Conservation (phyloP, 495 filamentous ascomycete species). For the Hypoxylon perforatum region DNA sequence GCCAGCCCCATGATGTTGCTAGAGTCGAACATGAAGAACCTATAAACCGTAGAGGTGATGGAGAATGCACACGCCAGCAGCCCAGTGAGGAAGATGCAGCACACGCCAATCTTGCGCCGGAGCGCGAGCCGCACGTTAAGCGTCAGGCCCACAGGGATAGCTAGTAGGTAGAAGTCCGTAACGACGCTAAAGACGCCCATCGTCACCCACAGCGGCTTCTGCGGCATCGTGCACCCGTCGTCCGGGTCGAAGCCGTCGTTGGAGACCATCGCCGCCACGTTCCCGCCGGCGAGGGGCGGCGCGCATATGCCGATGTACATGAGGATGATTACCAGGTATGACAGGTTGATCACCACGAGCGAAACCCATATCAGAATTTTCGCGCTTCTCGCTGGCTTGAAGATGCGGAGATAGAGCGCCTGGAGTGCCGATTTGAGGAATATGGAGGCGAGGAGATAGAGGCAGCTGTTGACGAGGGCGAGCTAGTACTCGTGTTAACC, state of each 20-base stretch:
- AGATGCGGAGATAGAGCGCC: constrained; percentile 31
- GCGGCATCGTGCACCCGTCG: neutral
- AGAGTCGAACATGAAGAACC: neutral
- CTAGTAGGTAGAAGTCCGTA: constrained; percentile 32
- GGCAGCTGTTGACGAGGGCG: constrained; percentile 11
- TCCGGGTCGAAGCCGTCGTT: constrained; percentile 3
- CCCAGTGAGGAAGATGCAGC: constrained; percentile 29
- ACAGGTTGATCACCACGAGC: constrained; percentile 12
- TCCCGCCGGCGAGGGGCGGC: neutral
- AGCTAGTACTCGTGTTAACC: constrained; percentile 7
- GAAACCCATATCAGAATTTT: constrained; percentile 25
- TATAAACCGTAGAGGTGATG: constrained; percentile 1
- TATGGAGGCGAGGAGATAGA: constrained; percentile 9
- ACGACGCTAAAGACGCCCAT: constrained; percentile 21
- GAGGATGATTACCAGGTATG: constrained; percentile 14
- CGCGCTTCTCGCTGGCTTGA: constrained; percentile 15
- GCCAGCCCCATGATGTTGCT: constrained; percentile 1
- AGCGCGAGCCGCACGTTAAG: constrained; percentile 12
- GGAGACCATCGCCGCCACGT: constrained; percentile 8
- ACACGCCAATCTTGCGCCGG: constrained; percentile 16
- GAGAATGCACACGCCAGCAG: constrained; percentile 16
- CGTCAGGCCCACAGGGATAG: constrained; percentile 28
- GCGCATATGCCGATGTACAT: constrained; percentile 16
- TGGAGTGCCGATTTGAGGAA: constrained; percentile 31
- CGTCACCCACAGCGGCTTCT: constrained; percentile 26